These are phyloP conservation scores for Stemphylium lycopersici DNA, from an alignment of 2,329 filamentous ascomycete species.

Conservation along the genomic window DNA sequence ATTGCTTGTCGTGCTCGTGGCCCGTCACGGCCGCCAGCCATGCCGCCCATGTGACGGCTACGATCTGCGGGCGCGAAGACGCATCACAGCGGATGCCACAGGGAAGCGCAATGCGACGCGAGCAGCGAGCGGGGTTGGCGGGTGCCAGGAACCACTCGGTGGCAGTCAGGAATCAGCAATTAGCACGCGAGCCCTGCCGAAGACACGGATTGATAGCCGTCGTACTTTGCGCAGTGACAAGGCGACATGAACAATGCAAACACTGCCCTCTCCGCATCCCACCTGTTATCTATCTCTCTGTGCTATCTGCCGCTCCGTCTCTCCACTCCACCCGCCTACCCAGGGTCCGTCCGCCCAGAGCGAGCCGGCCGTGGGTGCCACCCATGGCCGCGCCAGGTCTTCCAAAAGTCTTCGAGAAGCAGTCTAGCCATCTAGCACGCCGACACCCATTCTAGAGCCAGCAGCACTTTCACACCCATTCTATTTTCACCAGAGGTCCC, in stretches of 20 bases:
- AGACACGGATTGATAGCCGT: too few relatives aligned
- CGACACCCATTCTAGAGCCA: slow-evolving; percentile 3
- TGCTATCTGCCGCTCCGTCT: background rate
- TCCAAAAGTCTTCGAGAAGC: slow-evolving; percentile 40
- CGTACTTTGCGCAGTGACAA: too few relatives aligned
- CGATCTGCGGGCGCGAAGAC: slow-evolving; percentile 15
- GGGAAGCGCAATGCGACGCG: too few relatives aligned
- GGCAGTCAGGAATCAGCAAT: background rate
- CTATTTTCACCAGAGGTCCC: slow-evolving; percentile 29
- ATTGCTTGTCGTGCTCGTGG: background rate
- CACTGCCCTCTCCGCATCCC: too few relatives aligned
- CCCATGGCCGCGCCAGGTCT: slow-evolving; percentile 17
- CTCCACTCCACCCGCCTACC: background rate
- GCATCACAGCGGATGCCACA: slow-evolving; percentile 1
- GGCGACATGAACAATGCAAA: too few relatives aligned
- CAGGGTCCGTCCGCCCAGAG: slow-evolving; percentile 1
- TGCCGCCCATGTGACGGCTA: slow-evolving; percentile 17
- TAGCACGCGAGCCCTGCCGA: background rate
- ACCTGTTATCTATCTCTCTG: background rate
- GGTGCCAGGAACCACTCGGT: slow-evolving; percentile 10
- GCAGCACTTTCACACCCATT: slow-evolving; percentile 16
- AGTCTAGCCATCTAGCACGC: slow-evolving; percentile 17
- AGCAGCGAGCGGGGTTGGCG: slow-evolving; percentile 10
- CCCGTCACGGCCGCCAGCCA: background rate
- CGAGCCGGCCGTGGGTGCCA: slow-evolving; percentile 1